Percentiles rank a stretch among this genome's conserved stretches.
Conservation (phyloP, 176 grass and related monocot genomes). For the Oryza meridionalis region DNA sequence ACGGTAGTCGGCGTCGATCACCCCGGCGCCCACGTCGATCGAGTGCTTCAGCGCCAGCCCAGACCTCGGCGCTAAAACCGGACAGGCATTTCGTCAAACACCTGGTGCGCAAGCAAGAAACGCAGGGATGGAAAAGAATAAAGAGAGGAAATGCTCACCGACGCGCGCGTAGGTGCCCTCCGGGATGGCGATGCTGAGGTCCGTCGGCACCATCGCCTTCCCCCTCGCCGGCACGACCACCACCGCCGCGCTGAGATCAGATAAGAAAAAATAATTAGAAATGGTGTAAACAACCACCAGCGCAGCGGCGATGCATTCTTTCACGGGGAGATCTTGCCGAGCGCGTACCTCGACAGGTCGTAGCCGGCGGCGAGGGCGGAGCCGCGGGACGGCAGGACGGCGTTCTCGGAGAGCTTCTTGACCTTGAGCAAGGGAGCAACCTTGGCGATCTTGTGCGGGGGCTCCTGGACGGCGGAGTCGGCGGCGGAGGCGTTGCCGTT, state of each 20-base stretch:
- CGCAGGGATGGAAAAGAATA: not conserved
- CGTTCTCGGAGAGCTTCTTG: conserved; percentile 86
- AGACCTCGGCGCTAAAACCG: conserved; percentile 56
- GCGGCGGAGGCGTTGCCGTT: conserved; percentile 33
- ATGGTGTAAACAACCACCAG: not conserved
- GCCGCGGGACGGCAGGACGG: conserved; percentile 70
- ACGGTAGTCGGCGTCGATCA: conserved; percentile 86
- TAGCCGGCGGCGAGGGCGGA: conserved; percentile 81
- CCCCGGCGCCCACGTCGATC: conserved; percentile 88
- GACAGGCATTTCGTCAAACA: conserved; percentile 41
- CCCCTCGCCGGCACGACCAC: conserved; percentile 71
- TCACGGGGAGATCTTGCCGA: not conserved
- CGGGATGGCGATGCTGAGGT: conserved; percentile 80
- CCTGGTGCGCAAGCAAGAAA: not conserved
- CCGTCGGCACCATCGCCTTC: conserved; percentile 74
- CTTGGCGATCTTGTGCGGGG: conserved; percentile 58
- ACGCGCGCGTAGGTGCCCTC: conserved; percentile 90
- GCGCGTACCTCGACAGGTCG: conserved; percentile 80
- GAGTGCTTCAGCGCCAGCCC: conserved; percentile 83
- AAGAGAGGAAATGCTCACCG: conserved; percentile 41
- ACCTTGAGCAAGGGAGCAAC: conserved; percentile 57
- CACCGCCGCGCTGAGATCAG: conserved; percentile 52
- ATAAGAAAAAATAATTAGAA: not conserved
- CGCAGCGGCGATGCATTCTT: not conserved
- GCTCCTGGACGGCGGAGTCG: conserved; percentile 50